Conservation (phyloP, 2,329 filamentous ascomycete species). For the Aspergillus sp. region DNA sequence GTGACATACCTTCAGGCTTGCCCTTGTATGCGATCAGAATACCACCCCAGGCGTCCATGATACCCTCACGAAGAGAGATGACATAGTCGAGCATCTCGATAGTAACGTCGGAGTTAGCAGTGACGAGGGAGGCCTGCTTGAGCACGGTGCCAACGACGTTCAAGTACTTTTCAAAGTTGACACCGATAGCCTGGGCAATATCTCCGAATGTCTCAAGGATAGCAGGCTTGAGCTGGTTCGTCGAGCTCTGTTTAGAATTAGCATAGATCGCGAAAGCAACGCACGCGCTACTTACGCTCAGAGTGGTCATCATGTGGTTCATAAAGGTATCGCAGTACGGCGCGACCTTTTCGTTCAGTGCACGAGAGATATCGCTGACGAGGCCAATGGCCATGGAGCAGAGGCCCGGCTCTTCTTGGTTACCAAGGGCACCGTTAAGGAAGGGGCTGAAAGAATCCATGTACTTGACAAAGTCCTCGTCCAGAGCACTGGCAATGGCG, state of each 20-base stretch:
- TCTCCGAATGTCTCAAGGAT: slow-evolving; percentile 98
- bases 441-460: slow-evolving; percentile 95
- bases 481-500: slow-evolving; percentile 85
- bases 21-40: slow-evolving; percentile 93
- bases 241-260: slow-evolving; percentile 67
- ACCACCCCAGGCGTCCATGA: slow-evolving; percentile 98
- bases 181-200: slow-evolving; percentile 91
- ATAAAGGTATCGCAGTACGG: slow-evolving; percentile 97
- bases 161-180: slow-evolving; percentile 90
- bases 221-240: slow-evolving; percentile 96
- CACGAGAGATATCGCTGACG: slow-evolving; percentile 93
- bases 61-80: slow-evolving; percentile 90
- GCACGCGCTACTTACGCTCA: slow-evolving; percentile 63
- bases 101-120: slow-evolving; percentile 75
- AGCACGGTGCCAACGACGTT: slow-evolving; percentile 90
- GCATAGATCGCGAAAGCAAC: slow-evolving; percentile 18
- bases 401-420: slow-evolving; percentile 91
- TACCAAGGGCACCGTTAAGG: slow-evolving; percentile 90
- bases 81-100: slow-evolving; percentile 98
- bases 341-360: slow-evolving; percentile 85
- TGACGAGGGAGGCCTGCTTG: slow-evolving; percentile 87
- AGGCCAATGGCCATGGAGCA: slow-evolving; percentile 98
- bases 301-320: slow-evolving; percentile 94
- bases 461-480: slow-evolving; percentile 93
- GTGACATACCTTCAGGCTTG: slow-evolving; percentile 49